Base-by-base conservation (phyloP, 352 stramenopile genomes). In the Phytopythium kandeliae region DNA sequence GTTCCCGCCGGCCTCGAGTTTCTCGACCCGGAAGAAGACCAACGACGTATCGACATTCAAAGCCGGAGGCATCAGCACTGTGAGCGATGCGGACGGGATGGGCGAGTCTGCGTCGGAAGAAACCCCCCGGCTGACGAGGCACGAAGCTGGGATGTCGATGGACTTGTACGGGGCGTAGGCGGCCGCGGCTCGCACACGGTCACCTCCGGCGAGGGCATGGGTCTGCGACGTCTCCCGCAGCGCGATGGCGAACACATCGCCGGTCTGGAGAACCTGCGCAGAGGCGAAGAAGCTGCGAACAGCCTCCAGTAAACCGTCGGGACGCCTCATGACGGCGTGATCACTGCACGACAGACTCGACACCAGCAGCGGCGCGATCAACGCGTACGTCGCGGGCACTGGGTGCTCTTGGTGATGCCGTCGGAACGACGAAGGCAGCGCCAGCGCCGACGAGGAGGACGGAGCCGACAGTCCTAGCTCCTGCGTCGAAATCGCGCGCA, bases 11-110 rank as follows among this genome's bases (percentile, higher is more conserved):
- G 49, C 40, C 16, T 71, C 61, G 9, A 93, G 38, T 33, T 75
- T 80, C 28, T 91, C 68, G 9, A 93, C 79, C 21, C 74, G 74
- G 48, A 91, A 91, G 45, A 90, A 91, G 47, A 90, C 63, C 10
- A 93, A 57, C n/a, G 62, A 67, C 24, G 74, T 84, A 49, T 92
- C 77, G 2, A 88, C 45, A 30, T 65, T 37, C 10, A 92, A 58
- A 17, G 67, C 58, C 9, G 78, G 78, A 3, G 76, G 73, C 36
- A 86, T 62, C 0, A 75, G 38, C n/a, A 68, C 55, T 2, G 50
- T 51, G 16, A 19, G 19, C 30, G 26, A 28, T 24, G 36, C 48
- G 19, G 33, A 25, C 11, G 19, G 22, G 1, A 43, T n/a, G 15
- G n/a, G 12, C 7, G 42, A 22, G 51, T 65, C 65, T 25, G 30